Evolutionary conservation across 1,284 basidiomycete species (phyloP), one percentile per base, ranked within the genome.

Genomic region (Melampsora americana): DNA sequence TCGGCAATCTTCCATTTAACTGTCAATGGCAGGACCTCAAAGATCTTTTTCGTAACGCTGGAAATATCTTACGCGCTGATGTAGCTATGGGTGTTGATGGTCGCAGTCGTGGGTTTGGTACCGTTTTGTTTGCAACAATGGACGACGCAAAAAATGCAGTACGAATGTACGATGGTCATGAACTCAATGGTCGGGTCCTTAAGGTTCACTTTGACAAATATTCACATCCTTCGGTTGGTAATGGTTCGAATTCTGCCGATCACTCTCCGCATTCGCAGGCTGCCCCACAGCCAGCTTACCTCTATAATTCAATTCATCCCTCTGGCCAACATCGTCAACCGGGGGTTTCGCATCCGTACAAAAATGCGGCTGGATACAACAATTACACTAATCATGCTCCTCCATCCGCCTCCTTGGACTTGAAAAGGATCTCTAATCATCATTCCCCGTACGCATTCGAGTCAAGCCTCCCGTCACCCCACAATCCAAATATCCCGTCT

Each of bases 21-120:
- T 92, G 94, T 39, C 89, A 92, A 79, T 97, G 94, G 94, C 94
- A 97, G 85, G 95, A 99, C 84, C 88, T 99, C 79, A 98, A 99
- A 82, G 95, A 98, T 83, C 88, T 98, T 66, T 97, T 98, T 83
- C 89, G 95, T 67, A 90, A 92, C 79, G 92, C 93, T 1, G 95
- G 95, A 65, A 95, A 93, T 0, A 94, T 99, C 72, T 87, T 97
- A 26, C 89, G 95, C 46, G 95, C 95, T 9, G 95, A 97, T 81
- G 93, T 96, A 68, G 92, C 91, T 16, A 87, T 96, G 0, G 92
- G 92, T 0, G 91, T 92, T 1, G 94, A 96, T 82, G 95, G 95
- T 81, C 87, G 94, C 79, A 93, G 91, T 75, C 87, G 93, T 76
- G 95, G 95, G 0, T 94, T 94, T 81, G 95, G 95, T 26, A 96